These are phyloP conservation scores for Beverwykella pulmonaria DNA, from an alignment of 495 filamentous ascomycete genomes.

Conservation along the genomic window DNA sequence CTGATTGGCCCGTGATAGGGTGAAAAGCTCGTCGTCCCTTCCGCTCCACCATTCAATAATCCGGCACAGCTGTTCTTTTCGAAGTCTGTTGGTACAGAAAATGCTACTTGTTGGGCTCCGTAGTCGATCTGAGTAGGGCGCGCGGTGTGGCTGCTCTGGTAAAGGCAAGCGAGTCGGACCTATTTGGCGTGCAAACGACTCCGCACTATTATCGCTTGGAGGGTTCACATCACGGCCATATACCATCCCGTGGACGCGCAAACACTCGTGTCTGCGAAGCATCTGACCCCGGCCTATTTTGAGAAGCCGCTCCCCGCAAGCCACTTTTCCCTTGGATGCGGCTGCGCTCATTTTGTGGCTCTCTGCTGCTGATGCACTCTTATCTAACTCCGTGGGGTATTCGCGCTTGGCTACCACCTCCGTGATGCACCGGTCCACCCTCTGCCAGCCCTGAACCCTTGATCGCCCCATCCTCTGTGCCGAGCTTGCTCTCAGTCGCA, in stretches of 20 bases:
- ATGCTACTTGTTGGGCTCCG: too few relatives aligned
- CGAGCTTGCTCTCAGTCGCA: neutral
- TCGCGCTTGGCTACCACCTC: neutral
- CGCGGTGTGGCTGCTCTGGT: too few relatives aligned
- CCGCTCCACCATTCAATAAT: too few relatives aligned
- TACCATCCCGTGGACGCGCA: neutral
- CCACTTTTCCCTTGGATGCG: neutral
- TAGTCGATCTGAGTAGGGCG: too few relatives aligned
- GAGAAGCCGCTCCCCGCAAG: neutral
- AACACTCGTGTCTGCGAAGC: neutral
- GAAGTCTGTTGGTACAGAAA: too few relatives aligned
- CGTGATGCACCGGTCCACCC: neutral
- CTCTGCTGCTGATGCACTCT: neutral
- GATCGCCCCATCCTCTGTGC: neutral
- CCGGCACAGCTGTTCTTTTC: too few relatives aligned
- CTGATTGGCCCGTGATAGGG: neutral
- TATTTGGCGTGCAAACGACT: neutral
- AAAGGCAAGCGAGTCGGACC: too few relatives aligned
- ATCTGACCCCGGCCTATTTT: neutral
- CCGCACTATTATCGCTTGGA: neutral
- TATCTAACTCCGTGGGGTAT: conserved; percentile 27
- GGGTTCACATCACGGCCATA: too few relatives aligned
- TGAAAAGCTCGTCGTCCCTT: neutral
- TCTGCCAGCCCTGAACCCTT: neutral
- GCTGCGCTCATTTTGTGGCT: neutral